A percentile compares a stretch with the other conserved stretches of the same genome.
These are phyloP conservation scores for Camelina neglecta DNA, from an alignment of 345 rosid genomes.

Conservation along the genomic window DNA sequence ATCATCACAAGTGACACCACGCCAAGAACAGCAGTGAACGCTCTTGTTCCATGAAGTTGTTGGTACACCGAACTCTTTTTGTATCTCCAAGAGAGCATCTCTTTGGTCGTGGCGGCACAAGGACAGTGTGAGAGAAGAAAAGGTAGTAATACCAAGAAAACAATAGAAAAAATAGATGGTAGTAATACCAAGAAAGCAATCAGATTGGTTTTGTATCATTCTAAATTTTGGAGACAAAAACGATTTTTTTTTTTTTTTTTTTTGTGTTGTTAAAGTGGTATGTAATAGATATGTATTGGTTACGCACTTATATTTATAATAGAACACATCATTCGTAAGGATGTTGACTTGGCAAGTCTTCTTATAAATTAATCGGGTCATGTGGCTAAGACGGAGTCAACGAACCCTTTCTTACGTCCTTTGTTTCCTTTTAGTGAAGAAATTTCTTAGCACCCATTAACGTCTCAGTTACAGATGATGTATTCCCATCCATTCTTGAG, in stretches of 20 bases:
- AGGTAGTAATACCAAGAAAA: background rate
- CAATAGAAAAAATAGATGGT: no score
- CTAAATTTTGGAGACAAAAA: no score
- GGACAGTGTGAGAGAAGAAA: background rate
- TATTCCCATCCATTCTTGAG: no score
- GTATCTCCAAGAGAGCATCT: slow-evolving; percentile 20
- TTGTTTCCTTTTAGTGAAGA: no score
- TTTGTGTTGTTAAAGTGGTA: background rate
- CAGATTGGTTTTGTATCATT: no score
- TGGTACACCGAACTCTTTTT: background rate
- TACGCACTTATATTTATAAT: background rate
- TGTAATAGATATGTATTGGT: background rate
- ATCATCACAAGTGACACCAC: slow-evolving; percentile 1
- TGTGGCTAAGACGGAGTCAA: no score
- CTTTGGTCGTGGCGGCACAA: slow-evolving; percentile 14
- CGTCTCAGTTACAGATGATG: no score
- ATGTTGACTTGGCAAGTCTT: slow-evolving; percentile 12
- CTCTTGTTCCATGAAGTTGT: slow-evolving; percentile 15
- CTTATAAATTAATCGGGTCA: no score
- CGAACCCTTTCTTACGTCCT: no score
- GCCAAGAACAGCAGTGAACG: background rate
- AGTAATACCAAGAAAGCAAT: no score
- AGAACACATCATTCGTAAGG: background rate
- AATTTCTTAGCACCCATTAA: no score
- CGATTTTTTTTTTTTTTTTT: no score